Evolutionary conservation across 228 moss, liverwort and hornwort genomes (phyloP).

Genomic region (Sphagnum fallax): DNA sequence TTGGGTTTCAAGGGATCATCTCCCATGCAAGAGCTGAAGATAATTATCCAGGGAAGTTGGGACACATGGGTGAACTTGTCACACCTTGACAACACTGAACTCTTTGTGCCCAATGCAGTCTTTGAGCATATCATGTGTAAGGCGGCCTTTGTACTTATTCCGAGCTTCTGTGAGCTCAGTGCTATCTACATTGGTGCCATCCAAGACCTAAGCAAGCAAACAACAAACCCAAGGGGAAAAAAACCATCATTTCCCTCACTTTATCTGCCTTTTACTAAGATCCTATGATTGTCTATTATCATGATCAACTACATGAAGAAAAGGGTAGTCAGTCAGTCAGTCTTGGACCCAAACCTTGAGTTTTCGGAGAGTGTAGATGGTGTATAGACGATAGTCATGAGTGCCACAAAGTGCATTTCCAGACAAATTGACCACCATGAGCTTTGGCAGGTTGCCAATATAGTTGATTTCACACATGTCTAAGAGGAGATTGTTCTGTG

Average conservation of each 20-base stretch:
- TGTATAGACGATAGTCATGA: slow-evolving; percentile 71
- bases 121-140: slow-evolving; percentile 63
- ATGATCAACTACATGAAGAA: too few species aligned
- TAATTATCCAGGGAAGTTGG: too few species aligned
- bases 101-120: slow-evolving; percentile 55
- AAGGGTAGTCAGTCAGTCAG: too few species aligned
- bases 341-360: slow-evolving; percentile 42
- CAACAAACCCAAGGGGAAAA: neutral
- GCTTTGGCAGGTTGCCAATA: slow-evolving; percentile 66
- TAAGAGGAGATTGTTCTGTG: slow-evolving; percentile 55
- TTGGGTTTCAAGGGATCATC: too few species aligned
- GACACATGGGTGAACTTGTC: neutral
- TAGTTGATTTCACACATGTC: slow-evolving; percentile 54
- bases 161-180: slow-evolving; percentile 65
- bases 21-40: too few species aligned
- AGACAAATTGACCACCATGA: slow-evolving; percentile 83
- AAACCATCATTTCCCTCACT: neutral
- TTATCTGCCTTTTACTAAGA: too few species aligned
- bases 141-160: slow-evolving; percentile 67
- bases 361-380: slow-evolving; percentile 69
- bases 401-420: slow-evolving; percentile 64
- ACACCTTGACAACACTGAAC: slow-evolving; percentile 55
- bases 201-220: slow-evolving; percentile 57
- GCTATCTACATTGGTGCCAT: slow-evolving; percentile 78
- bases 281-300: too few species aligned